Evolutionary conservation across 225 moss, liverwort and hornwort genomes (phyloP).

Genomic region (Bryoerythrophyllum caledonicum): DNA sequence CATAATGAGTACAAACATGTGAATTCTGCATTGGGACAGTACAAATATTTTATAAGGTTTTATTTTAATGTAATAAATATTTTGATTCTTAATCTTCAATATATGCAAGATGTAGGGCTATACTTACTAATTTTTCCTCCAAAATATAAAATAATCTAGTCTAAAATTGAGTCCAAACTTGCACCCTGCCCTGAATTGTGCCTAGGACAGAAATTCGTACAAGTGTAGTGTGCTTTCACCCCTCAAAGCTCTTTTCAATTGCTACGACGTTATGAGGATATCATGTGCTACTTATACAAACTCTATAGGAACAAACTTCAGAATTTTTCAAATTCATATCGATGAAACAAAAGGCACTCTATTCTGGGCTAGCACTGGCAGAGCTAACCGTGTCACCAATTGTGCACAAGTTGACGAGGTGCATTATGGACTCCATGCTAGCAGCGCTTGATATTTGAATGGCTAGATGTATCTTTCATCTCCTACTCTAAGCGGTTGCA

Average conservation of each 20-base stretch:
- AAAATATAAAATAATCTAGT: too few relatives aligned
- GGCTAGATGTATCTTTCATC: neutral
- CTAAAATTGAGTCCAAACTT: too few relatives aligned
- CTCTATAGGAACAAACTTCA: neutral
- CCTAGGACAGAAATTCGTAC: too few relatives aligned
- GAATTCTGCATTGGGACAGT: too few relatives aligned
- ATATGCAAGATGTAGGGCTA: too few relatives aligned
- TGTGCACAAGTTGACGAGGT: slow-evolving; percentile 99
- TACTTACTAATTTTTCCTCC: too few relatives aligned
- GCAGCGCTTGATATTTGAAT: neutral
- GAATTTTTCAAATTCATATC: slow-evolving; percentile 71
- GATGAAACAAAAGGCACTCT: slow-evolving; percentile 94
- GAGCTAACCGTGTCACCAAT: slow-evolving; percentile 96
- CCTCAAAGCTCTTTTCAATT: neutral
- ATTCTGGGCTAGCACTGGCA: slow-evolving; percentile 91
- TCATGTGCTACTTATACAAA: neutral
- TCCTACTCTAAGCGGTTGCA: neutral
- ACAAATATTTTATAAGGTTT: too few relatives aligned
- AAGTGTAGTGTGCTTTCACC: too few relatives aligned
- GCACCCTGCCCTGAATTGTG: too few relatives aligned
- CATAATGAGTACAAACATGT: too few relatives aligned
- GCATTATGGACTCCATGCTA: slow-evolving; percentile 6
- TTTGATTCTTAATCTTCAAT: too few relatives aligned
- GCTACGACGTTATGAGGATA: neutral
- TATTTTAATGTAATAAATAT: too few relatives aligned